phyloP scores from a whole-genome alignment of 495 filamentous ascomycete genomes.

The Parathielavia appendiculata region DNA sequence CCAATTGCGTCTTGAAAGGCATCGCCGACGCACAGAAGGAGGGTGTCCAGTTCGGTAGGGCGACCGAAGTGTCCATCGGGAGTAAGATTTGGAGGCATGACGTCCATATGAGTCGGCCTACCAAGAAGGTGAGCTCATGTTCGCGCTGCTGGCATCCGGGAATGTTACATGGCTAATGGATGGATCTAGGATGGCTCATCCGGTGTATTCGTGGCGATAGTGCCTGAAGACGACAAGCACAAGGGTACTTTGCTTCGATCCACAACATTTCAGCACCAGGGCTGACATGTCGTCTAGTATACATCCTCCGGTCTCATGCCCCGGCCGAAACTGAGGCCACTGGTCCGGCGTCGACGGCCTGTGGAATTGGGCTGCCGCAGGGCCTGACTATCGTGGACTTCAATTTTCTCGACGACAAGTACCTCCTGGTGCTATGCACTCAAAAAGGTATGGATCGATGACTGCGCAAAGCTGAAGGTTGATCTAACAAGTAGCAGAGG shows the following conservation, averaged over 20 bases:
- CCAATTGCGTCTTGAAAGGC: constrained; percentile 42
- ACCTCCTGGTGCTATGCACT: constrained; percentile 42
- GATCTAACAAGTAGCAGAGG: constrained; percentile 19
- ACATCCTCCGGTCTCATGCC: constrained; percentile 40
- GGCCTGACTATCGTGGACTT: constrained; percentile 42
- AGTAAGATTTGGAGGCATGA: constrained; percentile 38
- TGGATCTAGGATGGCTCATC: constrained; percentile 27
- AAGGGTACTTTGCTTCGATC: constrained; percentile 20
- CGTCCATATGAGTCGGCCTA: constrained; percentile 23
- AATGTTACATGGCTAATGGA: constrained; percentile 16
- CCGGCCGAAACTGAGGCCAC: constrained; percentile 43
- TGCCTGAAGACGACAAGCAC: constrained; percentile 24
- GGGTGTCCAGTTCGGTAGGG: constrained; percentile 49
- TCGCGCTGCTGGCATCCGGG: not conserved
- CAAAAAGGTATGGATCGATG: constrained; percentile 27
- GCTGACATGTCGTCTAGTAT: constrained; percentile 37
- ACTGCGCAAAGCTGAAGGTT: not conserved
- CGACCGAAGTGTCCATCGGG: constrained; percentile 35
- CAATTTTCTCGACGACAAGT: constrained; percentile 44
- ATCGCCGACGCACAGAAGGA: constrained; percentile 53
- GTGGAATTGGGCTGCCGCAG: constrained; percentile 37
- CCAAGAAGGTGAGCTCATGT: constrained; percentile 17
- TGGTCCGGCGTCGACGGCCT: constrained; percentile 26
- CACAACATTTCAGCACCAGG: constrained; percentile 15
- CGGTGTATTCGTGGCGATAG: constrained; percentile 36